These are phyloP conservation scores for Taphrina pruni DNA, from an alignment of 1,139 yeast genomes.

Conservation along the genomic window DNA sequence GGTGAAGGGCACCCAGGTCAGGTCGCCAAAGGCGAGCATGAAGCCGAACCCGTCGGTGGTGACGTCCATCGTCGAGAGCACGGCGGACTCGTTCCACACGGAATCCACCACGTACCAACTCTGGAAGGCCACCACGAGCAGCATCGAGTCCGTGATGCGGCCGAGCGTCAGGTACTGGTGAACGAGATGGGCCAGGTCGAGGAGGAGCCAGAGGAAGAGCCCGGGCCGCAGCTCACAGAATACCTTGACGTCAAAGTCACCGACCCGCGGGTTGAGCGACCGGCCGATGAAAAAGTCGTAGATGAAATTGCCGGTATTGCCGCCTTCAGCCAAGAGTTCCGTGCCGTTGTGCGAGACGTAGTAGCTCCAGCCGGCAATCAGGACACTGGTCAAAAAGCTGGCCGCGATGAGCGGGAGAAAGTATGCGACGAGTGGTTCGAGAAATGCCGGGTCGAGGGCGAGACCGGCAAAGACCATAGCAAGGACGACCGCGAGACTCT, in stretches of 20 bases:
- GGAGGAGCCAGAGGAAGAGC: slow-evolving; percentile 78
- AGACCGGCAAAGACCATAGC: slow-evolving; percentile 43
- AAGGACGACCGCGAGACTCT: slow-evolving; percentile 43
- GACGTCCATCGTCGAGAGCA: slow-evolving; percentile 90
- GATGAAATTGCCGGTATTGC: slow-evolving; percentile 74
- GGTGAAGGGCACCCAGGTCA: slow-evolving; percentile 92
- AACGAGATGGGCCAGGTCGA: slow-evolving; percentile 80
- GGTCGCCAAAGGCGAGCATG: slow-evolving; percentile 93
- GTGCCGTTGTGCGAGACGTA: slow-evolving; percentile 63
- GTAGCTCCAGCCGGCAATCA: slow-evolving; percentile 70
- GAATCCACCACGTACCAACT: slow-evolving; percentile 88
- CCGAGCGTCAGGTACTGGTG: slow-evolving; percentile 67
- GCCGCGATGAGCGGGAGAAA: slow-evolving; percentile 69
- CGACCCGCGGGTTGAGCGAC: slow-evolving; percentile 89
- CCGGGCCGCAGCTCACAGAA: slow-evolving; percentile 97
- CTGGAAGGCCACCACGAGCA: slow-evolving; percentile 72
- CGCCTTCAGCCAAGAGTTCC: slow-evolving; percentile 79
- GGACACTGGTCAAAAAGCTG: slow-evolving; percentile 66
- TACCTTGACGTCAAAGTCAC: slow-evolving; percentile 81
- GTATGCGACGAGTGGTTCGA: slow-evolving; percentile 73
- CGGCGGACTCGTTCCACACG: slow-evolving; percentile 86
- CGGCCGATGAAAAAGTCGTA: slow-evolving; percentile 98
- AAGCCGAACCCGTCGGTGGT: slow-evolving; percentile 97
- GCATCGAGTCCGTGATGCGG: slow-evolving; percentile 69
- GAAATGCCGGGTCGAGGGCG: slow-evolving; percentile 67